Conservation (phyloP, 2,329 filamentous ascomycete genomes). For the Alternaria atra region DNA sequence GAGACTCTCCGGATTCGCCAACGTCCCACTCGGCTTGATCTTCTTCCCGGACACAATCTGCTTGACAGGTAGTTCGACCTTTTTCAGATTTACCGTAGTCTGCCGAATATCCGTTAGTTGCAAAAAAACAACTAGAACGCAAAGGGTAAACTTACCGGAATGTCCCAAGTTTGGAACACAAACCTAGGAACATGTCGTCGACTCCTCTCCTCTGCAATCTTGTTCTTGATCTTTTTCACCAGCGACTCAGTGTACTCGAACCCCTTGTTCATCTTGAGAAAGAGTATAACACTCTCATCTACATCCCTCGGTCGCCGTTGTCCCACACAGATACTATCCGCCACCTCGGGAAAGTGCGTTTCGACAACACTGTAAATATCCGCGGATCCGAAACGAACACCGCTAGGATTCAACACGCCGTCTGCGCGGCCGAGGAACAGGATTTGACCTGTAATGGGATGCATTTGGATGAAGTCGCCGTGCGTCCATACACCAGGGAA, state of each 20-base stretch:
- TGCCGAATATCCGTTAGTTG: constrained; percentile 42
- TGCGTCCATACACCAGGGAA: constrained; percentile 77
- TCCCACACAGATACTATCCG: constrained; percentile 81
- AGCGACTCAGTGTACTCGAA: constrained; percentile 51
- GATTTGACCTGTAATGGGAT: constrained; percentile 72
- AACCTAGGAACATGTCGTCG: constrained; percentile 80
- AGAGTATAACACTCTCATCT: constrained; percentile 68
- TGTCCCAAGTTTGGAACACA: constrained; percentile 81
- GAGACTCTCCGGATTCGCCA: constrained; percentile 78
- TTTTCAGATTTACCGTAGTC: constrained; percentile 85
- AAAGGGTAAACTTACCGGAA: constrained; percentile 69
- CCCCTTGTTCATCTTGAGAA: constrained; percentile 68
- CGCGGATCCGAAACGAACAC: constrained; percentile 79
- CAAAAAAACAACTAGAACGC: not conserved
- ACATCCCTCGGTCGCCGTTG: constrained; percentile 70
- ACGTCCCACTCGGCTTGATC: constrained; percentile 78
- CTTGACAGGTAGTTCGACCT: constrained; percentile 85
- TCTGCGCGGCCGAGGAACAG: constrained; percentile 76
- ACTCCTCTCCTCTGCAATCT: constrained; percentile 72
- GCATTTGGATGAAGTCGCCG: constrained; percentile 78
- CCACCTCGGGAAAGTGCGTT: constrained; percentile 69
- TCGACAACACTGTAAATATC: constrained; percentile 83
- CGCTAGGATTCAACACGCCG: constrained; percentile 81
- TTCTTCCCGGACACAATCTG: constrained; percentile 80
- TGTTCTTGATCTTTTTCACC: constrained; percentile 67